Conservation (phyloP, 768 basidiomycete genomes). For the Xerocomellus chrysenteron region DNA sequence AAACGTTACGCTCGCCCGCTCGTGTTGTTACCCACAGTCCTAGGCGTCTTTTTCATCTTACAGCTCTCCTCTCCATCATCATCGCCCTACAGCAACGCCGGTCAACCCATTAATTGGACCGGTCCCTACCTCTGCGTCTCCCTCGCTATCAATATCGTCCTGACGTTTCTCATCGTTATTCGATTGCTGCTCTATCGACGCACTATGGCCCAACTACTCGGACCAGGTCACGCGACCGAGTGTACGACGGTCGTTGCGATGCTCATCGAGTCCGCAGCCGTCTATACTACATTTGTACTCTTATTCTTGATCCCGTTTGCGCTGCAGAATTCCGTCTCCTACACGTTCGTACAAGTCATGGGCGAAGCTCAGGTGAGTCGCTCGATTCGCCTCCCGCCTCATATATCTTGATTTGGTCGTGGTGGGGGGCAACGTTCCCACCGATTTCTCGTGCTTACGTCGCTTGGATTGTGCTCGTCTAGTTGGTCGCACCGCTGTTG, state of each 20-base stretch:
- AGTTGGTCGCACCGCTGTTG: constrained; percentile 39
- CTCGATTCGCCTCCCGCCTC: background rate
- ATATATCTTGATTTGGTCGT: background rate
- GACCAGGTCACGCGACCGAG: constrained; percentile 23
- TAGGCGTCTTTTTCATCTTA: constrained; percentile 25
- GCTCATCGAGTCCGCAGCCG: constrained; percentile 28
- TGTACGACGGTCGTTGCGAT: constrained; percentile 29
- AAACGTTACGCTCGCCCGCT: background rate
- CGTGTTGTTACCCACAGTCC: constrained; percentile 4
- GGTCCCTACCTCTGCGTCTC: constrained; percentile 28
- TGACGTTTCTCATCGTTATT: constrained; percentile 24
- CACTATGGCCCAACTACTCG: constrained; percentile 13
- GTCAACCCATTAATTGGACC: constrained; percentile 23
- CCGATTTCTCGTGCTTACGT: constrained; percentile 1
- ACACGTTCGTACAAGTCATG: constrained; percentile 35
- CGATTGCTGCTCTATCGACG: constrained; percentile 30
- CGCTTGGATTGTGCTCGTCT: background rate
- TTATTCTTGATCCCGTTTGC: constrained; percentile 30
- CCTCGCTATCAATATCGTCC: constrained; percentile 25
- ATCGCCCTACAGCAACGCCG: constrained; percentile 23
- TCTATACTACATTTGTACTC: constrained; percentile 29
- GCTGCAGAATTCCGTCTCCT: constrained; percentile 23
- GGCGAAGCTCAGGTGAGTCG: constrained; percentile 34
- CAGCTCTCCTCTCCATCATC: constrained; percentile 29
- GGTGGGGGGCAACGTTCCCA: background rate